Base-by-base conservation (phyloP, 768 basidiomycete species). In the Termitomyces sp. region DNA sequence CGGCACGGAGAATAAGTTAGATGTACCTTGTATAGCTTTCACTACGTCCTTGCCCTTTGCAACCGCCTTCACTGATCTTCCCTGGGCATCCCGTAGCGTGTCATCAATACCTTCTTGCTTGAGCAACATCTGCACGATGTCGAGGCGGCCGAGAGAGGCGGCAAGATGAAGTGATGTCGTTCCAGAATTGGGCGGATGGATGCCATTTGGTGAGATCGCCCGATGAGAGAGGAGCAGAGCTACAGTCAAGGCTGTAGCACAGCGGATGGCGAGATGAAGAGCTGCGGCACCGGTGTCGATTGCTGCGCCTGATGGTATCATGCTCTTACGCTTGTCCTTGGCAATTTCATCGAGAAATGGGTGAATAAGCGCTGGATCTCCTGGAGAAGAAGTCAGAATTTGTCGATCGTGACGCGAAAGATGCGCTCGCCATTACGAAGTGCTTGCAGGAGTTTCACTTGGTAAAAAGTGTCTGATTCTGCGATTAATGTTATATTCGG, bases 81-180 rank as follows among this genome's bases (percentile, higher is more conserved):
- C 90, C 10, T 86, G 77, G 5, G 63, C 69, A 65, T 97, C 90
- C 4, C 83, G 71, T 13, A 86, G 65, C 2, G 85, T 87, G 62
- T 97, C 95, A 65, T 98, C 87, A 43, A 94, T 85, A 2, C 72
- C 79, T 0, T 89, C 85, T 63, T 94, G 89, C 54, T 88, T 87
- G 1, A 98, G 78, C 2, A 98, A 75, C 10, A 94, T 69, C 48
- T 79, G 77, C 10, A 96, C 85, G 32, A 91, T 78, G 56, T 92
- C 91, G 3, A 78, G 70, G 26, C 92, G 76, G 3, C 87, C 90
- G 1, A 92, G 76, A 0, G 86, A 83, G 0, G 90, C 86, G 1
- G 80, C 78, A 13, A 71, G 86, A 79, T 70, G 94, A 68, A 78
- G 83, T 0, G 93, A 77, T 0, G 92, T 85, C 0, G 89, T 91